Evolutionary conservation across 73 alveolate genomes (phyloP).

Genomic region (Paramecium tetraurelia): DNA sequence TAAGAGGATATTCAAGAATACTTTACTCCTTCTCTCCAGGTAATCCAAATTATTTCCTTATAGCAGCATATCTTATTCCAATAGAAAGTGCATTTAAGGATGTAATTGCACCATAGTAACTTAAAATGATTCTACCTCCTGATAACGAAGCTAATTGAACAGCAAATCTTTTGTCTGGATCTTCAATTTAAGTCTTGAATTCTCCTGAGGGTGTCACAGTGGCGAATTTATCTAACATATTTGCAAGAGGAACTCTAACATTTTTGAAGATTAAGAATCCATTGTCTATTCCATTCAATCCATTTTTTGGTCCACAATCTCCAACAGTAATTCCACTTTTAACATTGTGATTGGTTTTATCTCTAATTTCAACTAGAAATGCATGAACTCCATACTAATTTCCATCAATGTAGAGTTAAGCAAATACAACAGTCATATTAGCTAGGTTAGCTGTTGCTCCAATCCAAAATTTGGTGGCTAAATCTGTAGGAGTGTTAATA

Average conservation of each 20-base stretch:
- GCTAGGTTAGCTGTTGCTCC: constrained; percentile 84
- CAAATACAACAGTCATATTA: constrained; percentile 74
- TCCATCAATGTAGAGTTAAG: constrained; percentile 66
- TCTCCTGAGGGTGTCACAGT: constrained; percentile 71
- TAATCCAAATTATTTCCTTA: constrained; percentile 74
- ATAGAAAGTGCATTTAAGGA: constrained; percentile 52
- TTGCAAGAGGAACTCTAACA: constrained; percentile 75
- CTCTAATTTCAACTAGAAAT: constrained; percentile 77
- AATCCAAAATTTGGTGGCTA: constrained; percentile 79
- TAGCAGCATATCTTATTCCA: constrained; percentile 75
- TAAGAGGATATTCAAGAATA: constrained; percentile 72
- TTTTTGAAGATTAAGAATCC: constrained; percentile 79
- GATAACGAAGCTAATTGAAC: constrained; percentile 68
- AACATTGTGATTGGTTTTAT: constrained; percentile 64
- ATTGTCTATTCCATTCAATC: constrained; percentile 79
- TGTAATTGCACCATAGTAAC: constrained; percentile 58
- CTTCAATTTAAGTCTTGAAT: constrained; percentile 65
- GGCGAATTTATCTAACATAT: constrained; percentile 73
- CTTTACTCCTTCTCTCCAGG: constrained; percentile 66
- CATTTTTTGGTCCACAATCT: constrained; percentile 86
- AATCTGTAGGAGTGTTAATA: constrained; percentile 77
- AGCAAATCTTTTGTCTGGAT: constrained; percentile 82
- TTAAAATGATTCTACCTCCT: constrained; percentile 78
- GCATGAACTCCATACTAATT: constrained; percentile 81
- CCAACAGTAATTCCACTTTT: constrained; percentile 81